Base-by-base conservation (phyloP, 2,329 filamentous ascomycete species). In the Clarireedia sp. region DNA sequence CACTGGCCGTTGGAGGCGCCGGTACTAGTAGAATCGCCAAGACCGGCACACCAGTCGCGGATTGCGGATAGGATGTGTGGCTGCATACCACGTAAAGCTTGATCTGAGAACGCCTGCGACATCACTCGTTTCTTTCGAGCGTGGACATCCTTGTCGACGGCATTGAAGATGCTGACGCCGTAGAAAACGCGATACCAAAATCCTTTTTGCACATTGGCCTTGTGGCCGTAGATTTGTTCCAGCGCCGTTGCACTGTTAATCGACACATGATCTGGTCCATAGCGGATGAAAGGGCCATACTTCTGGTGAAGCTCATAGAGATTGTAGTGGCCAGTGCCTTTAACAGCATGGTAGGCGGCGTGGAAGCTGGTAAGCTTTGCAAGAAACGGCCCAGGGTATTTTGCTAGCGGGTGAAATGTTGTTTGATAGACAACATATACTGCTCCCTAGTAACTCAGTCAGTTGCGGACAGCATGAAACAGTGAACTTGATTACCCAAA, bases 331-430 rank as follows among this genome's bases (percentile, higher is more conserved):
- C 87, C 79, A 62, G 88, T 84, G 52, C 87, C 88, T 64, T 81
- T 84, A 71, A 83, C 87, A 47, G 86, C 86, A 62, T 90, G 84
- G 69, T 88, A 91, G 37, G 86, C 78, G 67, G 85, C 80, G 63
- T 85, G 79, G 61, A 73, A 79, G 63, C 83, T 77, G 16, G 82
- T 83, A 62, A 86, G 69, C 65, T 81, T 84, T 55, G 80, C 82
- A 43, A 85, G 66, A 49, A 84, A 71, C 0, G 85, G 84, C 1
- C 84, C 84, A 1, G 84, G 84, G 60, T 85, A 85, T 57, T 79
- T 81, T n/a, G 82, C 77, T 10, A 87, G 71, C 2, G 83, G 83
- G 64, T 87, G 83, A 67, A 86, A 80, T 67, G 77, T 82, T 55
- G 85, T 62, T 55, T 81, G 74, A 65, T 86, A 85, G 45, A 81